Evolutionary conservation across 2,329 filamentous ascomycete genomes (phyloP), one percentile per base, ranked within the genome.

Genomic region (Diplodia mutila): DNA sequence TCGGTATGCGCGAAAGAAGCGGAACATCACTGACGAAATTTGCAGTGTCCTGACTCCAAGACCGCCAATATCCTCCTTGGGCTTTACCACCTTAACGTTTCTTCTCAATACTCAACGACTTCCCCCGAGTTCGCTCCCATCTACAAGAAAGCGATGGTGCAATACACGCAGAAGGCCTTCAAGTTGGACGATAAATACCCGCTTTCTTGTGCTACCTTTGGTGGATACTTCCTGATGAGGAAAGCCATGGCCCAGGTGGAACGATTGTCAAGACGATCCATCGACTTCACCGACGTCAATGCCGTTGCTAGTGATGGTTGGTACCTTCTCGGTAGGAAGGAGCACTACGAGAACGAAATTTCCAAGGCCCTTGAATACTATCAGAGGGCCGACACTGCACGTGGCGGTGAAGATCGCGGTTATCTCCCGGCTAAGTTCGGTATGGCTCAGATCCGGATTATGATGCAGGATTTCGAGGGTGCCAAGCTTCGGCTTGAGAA

Each of bases 261-360:
- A 72, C 89, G 89, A 23, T 85, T 99, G 21, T 92, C 94, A 8
- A 91, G 94, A 77, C 95, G 95, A 78, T 94, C 95, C 7, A 97
- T 99, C 70, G 93, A 97, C 75, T 90, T 92, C 74, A 98, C 95
- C 2, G 95, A 99, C 76, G 92, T 98, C 72, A 97, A 97, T 77
- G 92, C 94, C 3, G 93, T 98, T 77, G 94, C 94, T 27, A 97
- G 94, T 80, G 96, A 99, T 76, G 96, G 95, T 42, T 98, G 94
- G 94, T 99, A 97, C 79, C 82, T 98, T 9, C 87, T 98, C 49
- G 95, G 93, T 32, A 87, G 94, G 69, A 97, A 97, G 77, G 92
- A 94, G 70, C 95, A 99, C 76, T 92, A 93, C 72, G 87, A 89
- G 68, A 90, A 91, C 51, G 89, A 97, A 68, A 80, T 87, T 7